phyloP scores from a whole-genome alignment of 1,139 yeast species.

The Pichia sp. region DNA sequence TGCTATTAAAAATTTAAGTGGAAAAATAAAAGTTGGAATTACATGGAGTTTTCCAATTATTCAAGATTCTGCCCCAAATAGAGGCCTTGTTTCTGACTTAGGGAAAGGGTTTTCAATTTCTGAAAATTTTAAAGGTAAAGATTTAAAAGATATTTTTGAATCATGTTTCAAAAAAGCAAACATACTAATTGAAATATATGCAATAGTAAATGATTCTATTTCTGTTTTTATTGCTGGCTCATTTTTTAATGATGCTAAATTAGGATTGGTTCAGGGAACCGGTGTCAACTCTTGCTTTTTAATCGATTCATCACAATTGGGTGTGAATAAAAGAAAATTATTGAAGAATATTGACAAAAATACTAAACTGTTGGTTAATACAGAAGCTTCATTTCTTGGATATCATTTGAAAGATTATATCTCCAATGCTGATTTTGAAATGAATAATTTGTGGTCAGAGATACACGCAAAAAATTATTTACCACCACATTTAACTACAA shows the following conservation, averaged over 20 bases:
- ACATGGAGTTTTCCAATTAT: constrained; percentile 52
- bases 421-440: constrained; percentile 1
- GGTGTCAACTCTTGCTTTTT: constrained; percentile 30
- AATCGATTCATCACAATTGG: constrained; percentile 3
- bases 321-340: neutral
- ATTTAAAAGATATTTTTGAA: constrained; percentile 41
- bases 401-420: constrained; percentile 7
- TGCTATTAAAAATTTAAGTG: neutral
- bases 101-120: constrained; percentile 47
- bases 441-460: constrained; percentile 13
- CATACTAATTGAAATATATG: constrained; percentile 20
- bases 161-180: constrained; percentile 19
- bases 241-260: constrained; percentile 21
- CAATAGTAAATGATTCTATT: constrained; percentile 32
- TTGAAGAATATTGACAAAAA: neutral
- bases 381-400: constrained; percentile 33
- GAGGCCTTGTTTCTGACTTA: constrained; percentile 42
- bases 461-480: constrained; percentile 6
- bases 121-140: constrained; percentile 36
- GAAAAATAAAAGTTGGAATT: constrained; percentile 12
- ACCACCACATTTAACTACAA: constrained; percentile 12
- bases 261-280: constrained; percentile 33
- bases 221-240: constrained; percentile 29
- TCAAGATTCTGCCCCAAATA: constrained; percentile 37
- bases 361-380: constrained; percentile 24